Evolutionary conservation across 805 yeast species (phyloP).

Genomic region (Myxozyma neotropica): DNA sequence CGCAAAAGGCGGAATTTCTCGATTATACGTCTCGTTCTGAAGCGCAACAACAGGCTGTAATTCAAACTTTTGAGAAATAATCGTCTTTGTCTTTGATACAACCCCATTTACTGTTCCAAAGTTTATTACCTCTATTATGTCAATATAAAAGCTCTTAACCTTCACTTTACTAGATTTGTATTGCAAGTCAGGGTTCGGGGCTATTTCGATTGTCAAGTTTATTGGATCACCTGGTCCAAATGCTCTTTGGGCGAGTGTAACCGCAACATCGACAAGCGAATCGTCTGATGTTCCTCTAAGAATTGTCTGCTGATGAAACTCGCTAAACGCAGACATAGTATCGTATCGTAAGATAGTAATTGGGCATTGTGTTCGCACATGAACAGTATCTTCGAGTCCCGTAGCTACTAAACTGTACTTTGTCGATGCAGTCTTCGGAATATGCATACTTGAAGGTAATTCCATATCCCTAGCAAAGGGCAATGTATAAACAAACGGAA

Average conservation of each 20-base stretch:
- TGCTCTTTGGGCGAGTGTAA: slow-evolving; percentile 42
- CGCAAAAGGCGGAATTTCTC: slow-evolving; percentile 37
- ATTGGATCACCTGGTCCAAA: slow-evolving; percentile 47
- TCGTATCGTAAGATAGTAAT: slow-evolving; percentile 45
- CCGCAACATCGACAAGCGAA: slow-evolving; percentile 43
- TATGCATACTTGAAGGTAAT: slow-evolving; percentile 43
- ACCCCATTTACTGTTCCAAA: slow-evolving; percentile 41
- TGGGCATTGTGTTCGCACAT: slow-evolving; percentile 35
- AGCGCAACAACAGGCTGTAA: slow-evolving; percentile 37
- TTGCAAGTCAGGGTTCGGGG: slow-evolving; percentile 45
- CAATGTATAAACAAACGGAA: slow-evolving; percentile 44
- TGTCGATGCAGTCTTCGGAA: slow-evolving; percentile 33
- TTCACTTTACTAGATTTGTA: slow-evolving; percentile 44
- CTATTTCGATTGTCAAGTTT: slow-evolving; percentile 38
- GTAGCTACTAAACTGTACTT: slow-evolving; percentile 44
- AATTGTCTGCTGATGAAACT: slow-evolving; percentile 40
- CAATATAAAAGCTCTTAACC: slow-evolving; percentile 43
- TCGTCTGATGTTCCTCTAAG: slow-evolving; percentile 40
- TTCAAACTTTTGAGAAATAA: slow-evolving; percentile 39
- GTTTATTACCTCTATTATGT: slow-evolving; percentile 44
- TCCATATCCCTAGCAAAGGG: slow-evolving; percentile 41
- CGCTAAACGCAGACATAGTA: slow-evolving; percentile 46
- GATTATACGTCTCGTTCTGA: slow-evolving; percentile 33
- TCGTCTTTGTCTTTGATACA: slow-evolving; percentile 39
- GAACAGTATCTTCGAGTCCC: slow-evolving; percentile 19